A percentile compares a stretch with the other conserved stretches of the same genome.
phyloP scores from a whole-genome alignment of 129 eudicot species.

The Glebionis coronaria region DNA sequence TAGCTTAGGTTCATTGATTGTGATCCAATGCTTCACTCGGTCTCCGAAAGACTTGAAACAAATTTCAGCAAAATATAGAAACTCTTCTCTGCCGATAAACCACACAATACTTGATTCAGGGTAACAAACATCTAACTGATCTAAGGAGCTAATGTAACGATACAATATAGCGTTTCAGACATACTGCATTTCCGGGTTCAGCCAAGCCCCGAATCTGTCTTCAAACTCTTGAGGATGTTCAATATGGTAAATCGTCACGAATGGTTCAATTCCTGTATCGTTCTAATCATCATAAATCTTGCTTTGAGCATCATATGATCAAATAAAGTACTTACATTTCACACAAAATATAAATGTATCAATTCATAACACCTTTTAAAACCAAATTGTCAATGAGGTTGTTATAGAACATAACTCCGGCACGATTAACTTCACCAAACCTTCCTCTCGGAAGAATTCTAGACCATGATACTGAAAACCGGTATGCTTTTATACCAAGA shows the following conservation, averaged over 20 bases:
- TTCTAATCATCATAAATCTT: no score
- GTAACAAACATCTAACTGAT: background rate
- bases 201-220: conserved; percentile 74
- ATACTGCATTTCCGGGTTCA: conserved; percentile 70
- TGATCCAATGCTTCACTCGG: conserved; percentile 72
- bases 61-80: conserved; percentile 46
- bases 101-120: background rate
- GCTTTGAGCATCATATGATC: no score
- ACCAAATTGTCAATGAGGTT: conserved; percentile 53
- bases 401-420: conserved; percentile 57
- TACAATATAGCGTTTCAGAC: background rate
- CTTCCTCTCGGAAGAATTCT: conserved; percentile 85
- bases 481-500: conserved; percentile 67
- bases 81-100: conserved; percentile 63
- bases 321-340: no score
- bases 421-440: conserved; percentile 54
- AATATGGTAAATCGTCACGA: conserved; percentile 67
- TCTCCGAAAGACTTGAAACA: conserved; percentile 76
- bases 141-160: no score
- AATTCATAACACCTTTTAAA: conserved; percentile 39
- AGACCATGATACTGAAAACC: conserved; percentile 86
- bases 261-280: conserved; percentile 61
- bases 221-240: conserved; percentile 80
- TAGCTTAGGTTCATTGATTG: conserved; percentile 80
- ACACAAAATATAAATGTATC: no score